These are phyloP conservation scores for Periconia sp. DNA, from an alignment of 2,329 filamentous ascomycete species.

Conservation along the genomic window DNA sequence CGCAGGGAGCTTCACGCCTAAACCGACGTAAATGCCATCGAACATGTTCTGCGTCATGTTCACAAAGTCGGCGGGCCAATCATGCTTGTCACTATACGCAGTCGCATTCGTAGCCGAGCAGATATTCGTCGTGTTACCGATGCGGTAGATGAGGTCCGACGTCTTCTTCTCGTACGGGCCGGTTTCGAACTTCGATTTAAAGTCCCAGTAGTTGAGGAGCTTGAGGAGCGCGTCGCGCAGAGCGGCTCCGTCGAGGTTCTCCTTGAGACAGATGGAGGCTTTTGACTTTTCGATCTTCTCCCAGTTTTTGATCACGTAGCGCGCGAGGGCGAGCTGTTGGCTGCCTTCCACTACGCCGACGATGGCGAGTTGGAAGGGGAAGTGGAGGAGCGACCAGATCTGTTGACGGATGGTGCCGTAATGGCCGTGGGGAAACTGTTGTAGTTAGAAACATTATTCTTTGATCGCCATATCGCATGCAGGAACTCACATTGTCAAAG, in stretches of 20 bases:
- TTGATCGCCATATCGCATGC: neutral
- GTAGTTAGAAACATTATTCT: neutral
- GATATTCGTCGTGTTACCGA: slow-evolving; percentile 37
- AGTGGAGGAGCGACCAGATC: slow-evolving; percentile 60
- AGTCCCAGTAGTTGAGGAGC: slow-evolving; percentile 30
- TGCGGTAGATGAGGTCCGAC: neutral
- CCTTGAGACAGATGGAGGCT: slow-evolving; percentile 36
- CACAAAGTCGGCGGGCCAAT: slow-evolving; percentile 22
- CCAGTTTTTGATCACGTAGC: slow-evolving; percentile 49
- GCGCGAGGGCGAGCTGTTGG: slow-evolving; percentile 58
- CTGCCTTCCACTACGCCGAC: slow-evolving; percentile 65
- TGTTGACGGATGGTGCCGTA: slow-evolving; percentile 61
- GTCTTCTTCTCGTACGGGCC: slow-evolving; percentile 14
- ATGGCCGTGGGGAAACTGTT: slow-evolving; percentile 17
- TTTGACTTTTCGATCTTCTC: slow-evolving; percentile 44
- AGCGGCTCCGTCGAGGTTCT: slow-evolving; percentile 33
- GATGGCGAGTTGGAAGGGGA: slow-evolving; percentile 65
- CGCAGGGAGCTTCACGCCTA: slow-evolving; percentile 37
- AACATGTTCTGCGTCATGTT: slow-evolving; percentile 23
- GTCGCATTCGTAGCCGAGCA: slow-evolving; percentile 12
- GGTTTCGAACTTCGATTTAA: slow-evolving; percentile 35
- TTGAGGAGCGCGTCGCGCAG: slow-evolving; percentile 29
- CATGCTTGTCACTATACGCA: slow-evolving; percentile 10
- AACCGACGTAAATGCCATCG: slow-evolving; percentile 35
- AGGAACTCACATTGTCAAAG: slow-evolving; percentile 53